phyloP scores from a whole-genome alignment of 2,329 filamentous ascomycete genomes.

The Atkinsonella hypoxylon region DNA sequence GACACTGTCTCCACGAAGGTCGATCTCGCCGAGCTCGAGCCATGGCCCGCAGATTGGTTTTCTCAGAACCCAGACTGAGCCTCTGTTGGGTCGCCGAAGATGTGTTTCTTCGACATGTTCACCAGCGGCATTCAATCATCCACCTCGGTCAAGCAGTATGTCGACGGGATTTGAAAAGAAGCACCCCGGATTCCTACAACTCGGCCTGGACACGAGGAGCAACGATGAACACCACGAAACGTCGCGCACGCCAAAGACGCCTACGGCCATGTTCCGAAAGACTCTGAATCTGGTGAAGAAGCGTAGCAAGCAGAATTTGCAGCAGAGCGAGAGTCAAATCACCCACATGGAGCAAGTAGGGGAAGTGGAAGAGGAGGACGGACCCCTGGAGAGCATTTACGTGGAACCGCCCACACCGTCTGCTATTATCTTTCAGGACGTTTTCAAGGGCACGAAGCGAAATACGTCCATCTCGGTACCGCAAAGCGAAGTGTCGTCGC shows the following conservation, averaged over 20 bases:
- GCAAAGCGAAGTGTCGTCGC: slow-evolving; percentile 13
- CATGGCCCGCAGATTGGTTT: slow-evolving; percentile 14
- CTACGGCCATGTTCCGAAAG: slow-evolving; percentile 37
- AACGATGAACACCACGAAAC: slow-evolving; percentile 18
- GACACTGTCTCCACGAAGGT: slow-evolving; percentile 32
- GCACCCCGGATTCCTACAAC: slow-evolving; percentile 37
- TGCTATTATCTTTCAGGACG: slow-evolving; percentile 36
- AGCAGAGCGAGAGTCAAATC: slow-evolving; percentile 22
- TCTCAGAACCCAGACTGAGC: slow-evolving; percentile 20
- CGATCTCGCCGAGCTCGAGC: slow-evolving; percentile 29
- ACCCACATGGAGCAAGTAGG: slow-evolving; percentile 23
- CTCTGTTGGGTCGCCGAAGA: slow-evolving; percentile 18
- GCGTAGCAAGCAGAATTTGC: slow-evolving; percentile 39
- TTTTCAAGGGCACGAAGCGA: slow-evolving; percentile 31
- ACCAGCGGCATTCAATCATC: slow-evolving; percentile 20
- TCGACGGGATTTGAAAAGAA: slow-evolving; percentile 24
- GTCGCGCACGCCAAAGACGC: slow-evolving; percentile 29
- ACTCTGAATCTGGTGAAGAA: slow-evolving; percentile 43
- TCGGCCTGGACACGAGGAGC: slow-evolving; percentile 39
- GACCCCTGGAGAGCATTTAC: slow-evolving; percentile 10
- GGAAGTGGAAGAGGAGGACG: slow-evolving; percentile 18
- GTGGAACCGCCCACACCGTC: slow-evolving; percentile 12
- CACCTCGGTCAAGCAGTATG: slow-evolving; percentile 33
- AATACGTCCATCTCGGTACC: slow-evolving; percentile 17
- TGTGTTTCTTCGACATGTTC: slow-evolving; percentile 23